Evolutionary conservation across 1,284 basidiomycete genomes (phyloP).

Genomic region (Leccinum griseonigrum): DNA sequence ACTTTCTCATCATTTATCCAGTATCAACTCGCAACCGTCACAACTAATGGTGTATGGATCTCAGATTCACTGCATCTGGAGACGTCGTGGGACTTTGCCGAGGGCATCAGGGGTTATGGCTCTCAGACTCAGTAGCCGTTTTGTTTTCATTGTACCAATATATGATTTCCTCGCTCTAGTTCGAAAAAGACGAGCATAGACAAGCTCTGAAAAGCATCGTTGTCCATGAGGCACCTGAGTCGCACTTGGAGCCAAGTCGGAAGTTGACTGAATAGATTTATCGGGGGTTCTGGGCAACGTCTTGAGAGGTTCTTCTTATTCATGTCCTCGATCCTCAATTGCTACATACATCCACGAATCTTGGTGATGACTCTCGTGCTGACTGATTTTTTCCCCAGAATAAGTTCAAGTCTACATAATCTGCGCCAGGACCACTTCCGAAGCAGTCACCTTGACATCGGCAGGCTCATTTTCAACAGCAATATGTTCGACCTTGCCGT

Average conservation of each 20-base stretch:
- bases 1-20: conserved; percentile 32
- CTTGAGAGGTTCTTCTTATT: too few relatives aligned
- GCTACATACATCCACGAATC: not conserved
- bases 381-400: too few relatives aligned
- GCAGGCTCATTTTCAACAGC: conserved; percentile 58
- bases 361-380: too few relatives aligned
- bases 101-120: conserved; percentile 88
- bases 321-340: too few relatives aligned
- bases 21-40: conserved; percentile 96
- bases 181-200: too few relatives aligned
- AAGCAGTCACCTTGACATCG: conserved; percentile 56
- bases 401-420: conserved; percentile 28
- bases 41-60: conserved; percentile 73
- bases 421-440: conserved; percentile 54
- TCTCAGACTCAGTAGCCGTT: conserved; percentile 55
- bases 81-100: conserved; percentile 92
- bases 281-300: too few relatives aligned
- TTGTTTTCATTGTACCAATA: conserved; percentile 14
- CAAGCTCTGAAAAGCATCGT: too few relatives aligned
- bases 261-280: too few relatives aligned
- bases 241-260: too few relatives aligned
- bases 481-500: conserved; percentile 51
- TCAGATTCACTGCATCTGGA: conserved; percentile 77
- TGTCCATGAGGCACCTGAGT: too few relatives aligned
- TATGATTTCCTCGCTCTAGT: not conserved